Conservation (phyloP, 2,329 filamentous ascomycete species). For the Ciborinia camelliae region DNA sequence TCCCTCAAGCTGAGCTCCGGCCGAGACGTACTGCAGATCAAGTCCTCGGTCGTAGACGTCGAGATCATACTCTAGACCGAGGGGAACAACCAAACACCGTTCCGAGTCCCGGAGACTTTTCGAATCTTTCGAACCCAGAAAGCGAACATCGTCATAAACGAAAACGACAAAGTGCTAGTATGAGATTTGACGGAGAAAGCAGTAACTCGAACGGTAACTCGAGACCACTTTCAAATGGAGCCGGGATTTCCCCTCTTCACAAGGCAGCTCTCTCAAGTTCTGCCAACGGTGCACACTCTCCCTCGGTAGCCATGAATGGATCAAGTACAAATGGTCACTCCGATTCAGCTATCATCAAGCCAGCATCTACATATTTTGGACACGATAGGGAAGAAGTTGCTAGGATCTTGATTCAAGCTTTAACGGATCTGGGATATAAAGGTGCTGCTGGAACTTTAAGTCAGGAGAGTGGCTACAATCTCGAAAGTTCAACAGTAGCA, state of each 20-base stretch:
- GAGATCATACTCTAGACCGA: conserved; percentile 42
- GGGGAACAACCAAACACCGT: conserved; percentile 39
- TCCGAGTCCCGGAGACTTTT: conserved; percentile 31
- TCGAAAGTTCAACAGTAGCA: conserved; percentile 85
- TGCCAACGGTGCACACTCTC: conserved; percentile 49
- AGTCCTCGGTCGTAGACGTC: conserved; percentile 55
- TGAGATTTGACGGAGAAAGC: conserved; percentile 59
- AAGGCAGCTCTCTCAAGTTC: conserved; percentile 41
- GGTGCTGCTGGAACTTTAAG: conserved; percentile 71
- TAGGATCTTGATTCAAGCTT: conserved; percentile 83
- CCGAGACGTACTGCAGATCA: conserved; percentile 31
- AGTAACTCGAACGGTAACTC: conserved; percentile 53
- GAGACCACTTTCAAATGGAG: conserved; percentile 56
- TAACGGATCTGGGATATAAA: conserved; percentile 84
- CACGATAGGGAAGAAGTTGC: conserved; percentile 93
- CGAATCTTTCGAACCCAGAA: conserved; percentile 22
- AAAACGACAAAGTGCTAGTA: conserved; percentile 54
- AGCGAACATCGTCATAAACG: conserved; percentile 51
- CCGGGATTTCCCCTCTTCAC: conserved; percentile 43
- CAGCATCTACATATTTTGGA: conserved; percentile 60
- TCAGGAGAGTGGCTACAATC: conserved; percentile 77
- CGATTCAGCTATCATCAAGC: conserved; percentile 23
- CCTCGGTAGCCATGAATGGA: conserved; percentile 52
- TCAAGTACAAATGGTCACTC: conserved; percentile 38
- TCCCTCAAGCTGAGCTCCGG: not conserved